Evolutionary conservation across 345 rosid species (phyloP).

Genomic region (Arabidopsis suecica): DNA sequence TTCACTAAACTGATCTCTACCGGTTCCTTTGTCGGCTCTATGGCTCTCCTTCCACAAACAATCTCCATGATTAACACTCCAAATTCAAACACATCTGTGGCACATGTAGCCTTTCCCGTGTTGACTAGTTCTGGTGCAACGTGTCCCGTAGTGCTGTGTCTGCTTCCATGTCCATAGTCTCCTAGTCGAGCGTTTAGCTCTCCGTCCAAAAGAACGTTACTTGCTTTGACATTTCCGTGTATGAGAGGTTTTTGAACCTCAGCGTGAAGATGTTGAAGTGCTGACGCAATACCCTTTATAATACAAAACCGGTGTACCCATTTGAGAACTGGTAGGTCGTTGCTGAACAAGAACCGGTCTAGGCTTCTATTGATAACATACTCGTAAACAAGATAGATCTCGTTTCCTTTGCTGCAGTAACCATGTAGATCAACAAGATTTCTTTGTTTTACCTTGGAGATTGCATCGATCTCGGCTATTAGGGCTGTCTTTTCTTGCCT

Average conservation of each 20-base stretch:
- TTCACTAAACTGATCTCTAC: conserved; percentile 49
- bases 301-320: conserved; percentile 56
- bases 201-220: conserved; percentile 55
- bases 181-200: conserved; percentile 53
- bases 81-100: conserved; percentile 53
- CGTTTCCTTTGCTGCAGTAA: conserved; percentile 51
- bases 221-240: conserved; percentile 56
- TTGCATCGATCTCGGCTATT: conserved; percentile 6
- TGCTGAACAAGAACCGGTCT: conserved; percentile 50
- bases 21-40: conserved; percentile 37
- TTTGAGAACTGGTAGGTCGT: conserved; percentile 42
- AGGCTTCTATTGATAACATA: conserved; percentile 59
- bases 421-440: conserved; percentile 56
- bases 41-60: conserved; percentile 54
- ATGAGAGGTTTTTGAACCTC: conserved; percentile 53
- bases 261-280: conserved; percentile 56
- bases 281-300: conserved; percentile 55
- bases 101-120: conserved; percentile 43
- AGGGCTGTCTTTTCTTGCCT: conserved; percentile 34
- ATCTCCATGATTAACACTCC: conserved; percentile 57
- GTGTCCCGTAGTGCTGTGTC: conserved; percentile 47
- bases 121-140: conserved; percentile 53
- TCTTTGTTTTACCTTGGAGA: conserved; percentile 48
- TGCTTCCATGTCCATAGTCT: conserved; percentile 57
- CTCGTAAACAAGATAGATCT: conserved; percentile 54